Percentiles rank a stretch among this genome's conserved stretches.
Conservation (phyloP, 441 rosid species). For the Theobroma grandiflorum region DNA sequence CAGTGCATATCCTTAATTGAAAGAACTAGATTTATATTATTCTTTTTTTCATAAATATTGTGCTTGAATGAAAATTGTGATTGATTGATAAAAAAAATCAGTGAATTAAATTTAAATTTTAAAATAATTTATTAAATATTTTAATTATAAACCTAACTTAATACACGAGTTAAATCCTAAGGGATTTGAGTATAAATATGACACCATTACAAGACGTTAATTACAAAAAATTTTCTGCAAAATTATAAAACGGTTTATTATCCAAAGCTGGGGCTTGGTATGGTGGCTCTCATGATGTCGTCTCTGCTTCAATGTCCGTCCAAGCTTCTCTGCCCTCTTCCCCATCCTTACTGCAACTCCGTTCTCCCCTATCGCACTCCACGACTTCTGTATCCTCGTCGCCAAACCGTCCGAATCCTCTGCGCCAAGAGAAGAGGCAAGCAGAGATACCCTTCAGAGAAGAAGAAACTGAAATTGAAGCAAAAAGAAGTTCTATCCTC, state of each 20-base stretch:
- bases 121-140: no score
- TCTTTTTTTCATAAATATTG: no score
- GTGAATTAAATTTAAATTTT: no score
- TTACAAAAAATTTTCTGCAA: no score
- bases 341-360: constrained; percentile 17
- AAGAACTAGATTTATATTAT: no score
- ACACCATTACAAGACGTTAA: no score
- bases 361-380: constrained; percentile 24
- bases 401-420: constrained; percentile 41
- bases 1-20: no score
- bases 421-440: constrained; percentile 85
- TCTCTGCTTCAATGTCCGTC: constrained; percentile 28
- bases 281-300: constrained; percentile 34
- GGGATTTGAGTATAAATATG: no score
- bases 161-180: no score
- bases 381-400: constrained; percentile 30
- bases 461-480: constrained; percentile 72
- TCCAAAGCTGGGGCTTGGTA: constrained; percentile 5
- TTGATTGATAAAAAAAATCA: no score
- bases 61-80: no score
- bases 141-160: no score
- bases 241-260: not conserved
- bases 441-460: constrained; percentile 92
- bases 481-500: constrained; percentile 57
- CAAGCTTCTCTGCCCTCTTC: constrained; percentile 25